Evolutionary conservation across 2,329 filamentous ascomycete genomes (phyloP), one percentile per base, ranked within the genome.

Genomic region (Thelonectria blattea): DNA sequence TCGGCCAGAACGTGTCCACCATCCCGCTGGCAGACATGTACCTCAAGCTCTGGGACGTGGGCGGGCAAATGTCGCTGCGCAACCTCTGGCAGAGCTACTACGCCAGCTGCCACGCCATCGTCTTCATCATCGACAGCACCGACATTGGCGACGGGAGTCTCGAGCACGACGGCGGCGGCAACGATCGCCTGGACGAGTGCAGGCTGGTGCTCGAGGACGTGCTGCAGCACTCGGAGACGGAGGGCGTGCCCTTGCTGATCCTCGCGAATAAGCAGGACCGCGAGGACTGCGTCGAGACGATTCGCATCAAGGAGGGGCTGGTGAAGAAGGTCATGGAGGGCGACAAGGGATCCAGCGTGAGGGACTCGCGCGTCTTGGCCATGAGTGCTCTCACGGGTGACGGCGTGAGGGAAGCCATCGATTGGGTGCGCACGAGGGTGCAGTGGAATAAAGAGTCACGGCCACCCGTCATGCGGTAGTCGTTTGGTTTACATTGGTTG

Each of bases 41-140:
- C 81, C 84, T 99, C 73, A 97, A 97, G 82, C 91, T 99, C 71
- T 98, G 95, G 95, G 95, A 99, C 74, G 92, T 99, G 1, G 95
- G 95, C 65, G 95, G 95, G 7, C 95, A 99, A 78, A 88, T 95
- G 73, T 90, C 87, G 27, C 85, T 99, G 73, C 89, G 95, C 63
- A 90, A 90, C 65, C 86, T 98, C 32, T 99, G 95, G 95, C 92
- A 97, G 76, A 92, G 89, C 76, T 99, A 99, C 81, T 99, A 97
- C 81, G 84, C 88, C 52, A 91, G 88, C 75, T 96, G 93, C 72
- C 95, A 99, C 76, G 95, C 95, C 67, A 97, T 99, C 71, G 92
- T 99, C 65, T 99, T 98, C 78, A 93, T 99, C 61, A 92, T 99
- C 71, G 95, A 99, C 79, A 94, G 90, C 75, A 92, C 92, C 45